Evolutionary conservation across 805 yeast species (phyloP).

Genomic region (Wickerhamomyces tratensis): DNA sequence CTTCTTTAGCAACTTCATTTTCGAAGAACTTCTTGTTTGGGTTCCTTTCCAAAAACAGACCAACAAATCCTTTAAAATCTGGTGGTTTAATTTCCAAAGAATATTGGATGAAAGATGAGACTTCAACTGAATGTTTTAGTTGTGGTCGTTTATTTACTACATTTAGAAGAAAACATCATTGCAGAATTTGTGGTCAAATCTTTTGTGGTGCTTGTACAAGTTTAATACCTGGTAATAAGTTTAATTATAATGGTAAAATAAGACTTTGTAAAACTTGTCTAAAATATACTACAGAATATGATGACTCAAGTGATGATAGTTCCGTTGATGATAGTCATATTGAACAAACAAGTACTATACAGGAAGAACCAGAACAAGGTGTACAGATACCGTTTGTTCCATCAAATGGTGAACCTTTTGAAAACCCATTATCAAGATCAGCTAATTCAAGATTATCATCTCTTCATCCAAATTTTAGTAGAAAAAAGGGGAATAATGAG

Average conservation of each 20-base stretch:
- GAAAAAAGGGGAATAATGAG: slow-evolving; percentile 7
- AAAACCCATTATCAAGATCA: slow-evolving; percentile 38
- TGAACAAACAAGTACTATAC: slow-evolving; percentile 7
- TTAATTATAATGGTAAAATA: slow-evolving; percentile 58
- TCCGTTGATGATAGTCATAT: slow-evolving; percentile 27
- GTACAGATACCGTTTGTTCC: slow-evolving; percentile 32
- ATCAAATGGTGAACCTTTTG: slow-evolving; percentile 68
- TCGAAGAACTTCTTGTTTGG: slow-evolving; percentile 33
- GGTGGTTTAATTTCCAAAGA: slow-evolving; percentile 37
- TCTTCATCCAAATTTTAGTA: slow-evolving; percentile 16
- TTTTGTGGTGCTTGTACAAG: slow-evolving; percentile 80
- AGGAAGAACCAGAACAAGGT: not conserved
- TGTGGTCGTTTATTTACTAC: slow-evolving; percentile 78
- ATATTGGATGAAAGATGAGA: slow-evolving; percentile 95
- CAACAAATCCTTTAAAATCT: slow-evolving; percentile 12
- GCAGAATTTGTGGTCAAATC: slow-evolving; percentile 93
- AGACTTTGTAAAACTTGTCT: slow-evolving; percentile 72
- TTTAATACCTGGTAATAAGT: slow-evolving; percentile 54
- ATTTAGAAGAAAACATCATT: slow-evolving; percentile 87
- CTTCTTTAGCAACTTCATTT: slow-evolving; percentile 31
- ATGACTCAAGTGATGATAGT: slow-evolving; percentile 63
- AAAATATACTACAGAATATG: slow-evolving; percentile 52
- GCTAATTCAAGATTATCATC: slow-evolving; percentile 15
- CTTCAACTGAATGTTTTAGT: slow-evolving; percentile 77
- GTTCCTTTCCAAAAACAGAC: slow-evolving; percentile 24